A percentile compares a stretch with the other conserved stretches of the same genome.
phyloP scores from a whole-genome alignment of 371 early-diverging fungal species.

The Mortierella sp. region DNA sequence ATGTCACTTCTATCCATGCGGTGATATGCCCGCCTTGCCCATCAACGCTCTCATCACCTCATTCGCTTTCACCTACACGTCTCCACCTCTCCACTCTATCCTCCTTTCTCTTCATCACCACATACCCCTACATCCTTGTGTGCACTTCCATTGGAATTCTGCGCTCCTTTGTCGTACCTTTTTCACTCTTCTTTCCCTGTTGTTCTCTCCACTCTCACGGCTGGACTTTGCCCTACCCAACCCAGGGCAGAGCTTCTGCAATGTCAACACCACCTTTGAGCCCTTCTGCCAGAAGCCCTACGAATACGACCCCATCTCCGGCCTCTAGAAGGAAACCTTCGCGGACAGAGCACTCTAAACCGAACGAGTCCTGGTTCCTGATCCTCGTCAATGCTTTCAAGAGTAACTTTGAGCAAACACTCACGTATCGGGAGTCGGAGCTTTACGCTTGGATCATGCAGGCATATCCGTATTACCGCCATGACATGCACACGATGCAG shows the following conservation, averaged over 20 bases:
- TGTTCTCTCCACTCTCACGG: not conserved
- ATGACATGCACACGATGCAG: conserved; percentile 54
- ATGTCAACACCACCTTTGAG: conserved; percentile 50
- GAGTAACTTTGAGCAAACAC: conserved; percentile 55
- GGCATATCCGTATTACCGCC: conserved; percentile 53
- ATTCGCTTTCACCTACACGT: not conserved
- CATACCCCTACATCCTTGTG: not conserved
- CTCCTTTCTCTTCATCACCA: conserved; percentile 5
- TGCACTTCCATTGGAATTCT: not conserved
- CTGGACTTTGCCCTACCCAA: not conserved
- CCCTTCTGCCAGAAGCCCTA: conserved; percentile 35
- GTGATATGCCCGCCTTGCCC: not conserved
- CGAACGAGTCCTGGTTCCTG: conserved; percentile 55
- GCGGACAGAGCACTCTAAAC: conserved; percentile 41
- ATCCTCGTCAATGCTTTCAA: conserved; percentile 57
- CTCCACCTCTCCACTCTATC: conserved; percentile 10
- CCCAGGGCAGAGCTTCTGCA: not conserved
- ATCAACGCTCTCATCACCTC: conserved; percentile 1
- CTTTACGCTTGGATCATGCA: conserved; percentile 55
- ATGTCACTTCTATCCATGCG: not conserved
- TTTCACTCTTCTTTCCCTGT: not conserved
- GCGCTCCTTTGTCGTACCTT: not conserved
- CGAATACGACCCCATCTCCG: conserved; percentile 22
- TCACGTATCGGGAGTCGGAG: conserved; percentile 54
- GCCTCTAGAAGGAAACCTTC: conserved; percentile 27